A percentile compares a stretch with the other conserved stretches of the same genome.
phyloP scores from a whole-genome alignment of 345 rosid genomes.

The Toxicodendron radicans region DNA sequence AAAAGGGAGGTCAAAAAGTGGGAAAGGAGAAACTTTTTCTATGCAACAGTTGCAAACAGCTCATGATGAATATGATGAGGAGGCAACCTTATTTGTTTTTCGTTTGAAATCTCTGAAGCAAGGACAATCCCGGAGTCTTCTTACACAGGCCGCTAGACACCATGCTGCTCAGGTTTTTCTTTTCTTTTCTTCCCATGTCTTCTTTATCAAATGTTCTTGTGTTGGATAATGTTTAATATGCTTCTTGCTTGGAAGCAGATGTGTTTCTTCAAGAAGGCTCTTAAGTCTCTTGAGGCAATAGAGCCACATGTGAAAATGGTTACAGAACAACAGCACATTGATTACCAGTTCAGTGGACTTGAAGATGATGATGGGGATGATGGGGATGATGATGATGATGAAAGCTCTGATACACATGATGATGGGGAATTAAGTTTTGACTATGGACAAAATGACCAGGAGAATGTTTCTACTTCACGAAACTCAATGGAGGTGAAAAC shows the following conservation, averaged over 20 bases:
- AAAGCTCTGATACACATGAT: constrained; percentile 40
- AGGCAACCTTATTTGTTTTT: constrained; percentile 83
- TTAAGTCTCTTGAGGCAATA: constrained; percentile 74
- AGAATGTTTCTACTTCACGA: constrained; percentile 42
- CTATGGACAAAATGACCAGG: constrained; percentile 50
- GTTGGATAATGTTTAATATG: constrained; percentile 5
- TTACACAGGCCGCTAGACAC: constrained; percentile 96
- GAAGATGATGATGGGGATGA: constrained; percentile 66
- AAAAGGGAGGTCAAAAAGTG: constrained; percentile 70
- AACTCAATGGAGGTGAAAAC: constrained; percentile 65
- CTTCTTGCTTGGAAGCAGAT: constrained; percentile 49
- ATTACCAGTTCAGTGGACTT: constrained; percentile 79
- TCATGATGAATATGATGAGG: constrained; percentile 79
- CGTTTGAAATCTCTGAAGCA: constrained; percentile 90
- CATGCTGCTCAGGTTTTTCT: constrained; percentile 96
- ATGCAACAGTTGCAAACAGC: constrained; percentile 73
- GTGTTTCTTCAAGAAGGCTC: constrained; percentile 80
- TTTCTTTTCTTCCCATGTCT: constrained; percentile 14
- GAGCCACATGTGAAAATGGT: constrained; percentile 75
- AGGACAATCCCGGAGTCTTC: constrained; percentile 94
- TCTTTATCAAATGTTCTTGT: constrained; percentile 1
- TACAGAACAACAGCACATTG: constrained; percentile 75
- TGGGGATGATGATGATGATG: constrained; percentile 46
- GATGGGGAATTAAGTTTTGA: constrained; percentile 91
- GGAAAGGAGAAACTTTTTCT: constrained; percentile 70